These are phyloP conservation scores for Gossypium australe DNA, from an alignment of 345 rosid species.

Conservation along the genomic window DNA sequence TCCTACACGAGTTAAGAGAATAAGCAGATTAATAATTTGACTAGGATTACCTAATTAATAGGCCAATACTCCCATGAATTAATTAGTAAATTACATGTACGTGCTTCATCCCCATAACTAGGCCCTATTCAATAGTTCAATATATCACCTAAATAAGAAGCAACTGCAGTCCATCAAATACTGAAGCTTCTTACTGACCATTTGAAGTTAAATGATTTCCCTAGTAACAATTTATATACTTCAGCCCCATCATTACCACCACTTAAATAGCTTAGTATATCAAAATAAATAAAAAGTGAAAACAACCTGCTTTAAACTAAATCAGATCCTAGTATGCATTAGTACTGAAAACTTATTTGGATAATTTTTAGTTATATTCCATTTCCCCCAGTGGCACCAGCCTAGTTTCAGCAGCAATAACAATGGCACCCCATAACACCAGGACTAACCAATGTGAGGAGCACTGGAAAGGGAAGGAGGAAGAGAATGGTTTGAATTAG, in stretches of 20 bases:
- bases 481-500: neutral
- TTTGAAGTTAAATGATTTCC: neutral
- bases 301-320: neutral
- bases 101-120: neutral
- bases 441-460: neutral
- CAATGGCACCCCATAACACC: neutral
- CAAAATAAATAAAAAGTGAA: neutral
- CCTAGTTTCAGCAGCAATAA: slow-evolving; percentile 5
- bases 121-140: neutral
- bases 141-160: neutral
- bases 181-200: neutral
- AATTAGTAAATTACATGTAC: neutral
- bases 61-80: neutral
- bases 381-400: too few relatives aligned
- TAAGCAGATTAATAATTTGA: neutral
- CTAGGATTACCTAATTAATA: neutral
- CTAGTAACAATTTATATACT: neutral
- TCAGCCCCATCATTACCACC: neutral
- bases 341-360: neutral
- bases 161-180: neutral
- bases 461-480: neutral
- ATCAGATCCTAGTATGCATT: neutral
- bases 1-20: slow-evolving; percentile 41
- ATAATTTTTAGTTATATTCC: neutral
- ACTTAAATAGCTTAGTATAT: neutral